Percentiles rank a stretch among this genome's conserved stretches.
These are phyloP conservation scores for Penicillium sp. DNA, from an alignment of 2,329 filamentous ascomycete species.

Conservation along the genomic window DNA sequence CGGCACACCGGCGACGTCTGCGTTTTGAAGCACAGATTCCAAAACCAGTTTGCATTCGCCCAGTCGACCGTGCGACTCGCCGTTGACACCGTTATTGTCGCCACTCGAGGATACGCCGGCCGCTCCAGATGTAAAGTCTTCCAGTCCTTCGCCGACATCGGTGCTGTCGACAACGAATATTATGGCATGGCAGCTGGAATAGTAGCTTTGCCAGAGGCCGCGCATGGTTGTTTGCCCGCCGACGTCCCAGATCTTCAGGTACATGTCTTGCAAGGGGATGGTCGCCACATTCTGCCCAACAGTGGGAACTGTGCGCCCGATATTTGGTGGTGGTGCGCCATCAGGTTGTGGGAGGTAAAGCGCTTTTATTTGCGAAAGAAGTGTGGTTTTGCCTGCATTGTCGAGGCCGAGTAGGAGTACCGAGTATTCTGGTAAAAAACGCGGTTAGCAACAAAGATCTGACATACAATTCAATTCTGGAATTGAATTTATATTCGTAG, in stretches of 20 bases:
- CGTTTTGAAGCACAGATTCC: slow-evolving; percentile 81
- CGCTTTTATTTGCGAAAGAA: slow-evolving; percentile 93
- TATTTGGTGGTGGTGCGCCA: slow-evolving; percentile 48
- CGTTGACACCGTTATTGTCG: background rate
- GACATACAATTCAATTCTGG: background rate
- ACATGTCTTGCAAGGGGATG: slow-evolving; percentile 87
- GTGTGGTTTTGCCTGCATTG: slow-evolving; percentile 97
- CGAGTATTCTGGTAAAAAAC: slow-evolving; percentile 70
- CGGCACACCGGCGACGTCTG: slow-evolving; percentile 86
- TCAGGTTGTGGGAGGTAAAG: slow-evolving; percentile 57
- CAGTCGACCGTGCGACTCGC: slow-evolving; percentile 52
- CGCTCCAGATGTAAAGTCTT: slow-evolving; percentile 40
- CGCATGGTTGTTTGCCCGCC: slow-evolving; percentile 87
- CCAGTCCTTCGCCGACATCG: slow-evolving; percentile 76
- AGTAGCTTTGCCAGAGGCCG: slow-evolving; percentile 94
- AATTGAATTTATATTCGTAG: background rate
- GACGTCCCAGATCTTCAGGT: slow-evolving; percentile 98
- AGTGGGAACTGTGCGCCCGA: slow-evolving; percentile 86
- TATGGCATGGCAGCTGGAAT: slow-evolving; percentile 88
- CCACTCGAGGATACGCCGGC: slow-evolving; percentile 17
- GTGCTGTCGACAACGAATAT: slow-evolving; percentile 97
- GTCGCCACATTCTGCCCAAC: slow-evolving; percentile 96
- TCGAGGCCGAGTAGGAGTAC: slow-evolving; percentile 95
- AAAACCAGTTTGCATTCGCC: slow-evolving; percentile 87
- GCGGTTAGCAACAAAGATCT: background rate